These are phyloP conservation scores for Apophysomyces ossiformis DNA, from an alignment of 371 early-diverging fungal genomes.

Conservation along the genomic window DNA sequence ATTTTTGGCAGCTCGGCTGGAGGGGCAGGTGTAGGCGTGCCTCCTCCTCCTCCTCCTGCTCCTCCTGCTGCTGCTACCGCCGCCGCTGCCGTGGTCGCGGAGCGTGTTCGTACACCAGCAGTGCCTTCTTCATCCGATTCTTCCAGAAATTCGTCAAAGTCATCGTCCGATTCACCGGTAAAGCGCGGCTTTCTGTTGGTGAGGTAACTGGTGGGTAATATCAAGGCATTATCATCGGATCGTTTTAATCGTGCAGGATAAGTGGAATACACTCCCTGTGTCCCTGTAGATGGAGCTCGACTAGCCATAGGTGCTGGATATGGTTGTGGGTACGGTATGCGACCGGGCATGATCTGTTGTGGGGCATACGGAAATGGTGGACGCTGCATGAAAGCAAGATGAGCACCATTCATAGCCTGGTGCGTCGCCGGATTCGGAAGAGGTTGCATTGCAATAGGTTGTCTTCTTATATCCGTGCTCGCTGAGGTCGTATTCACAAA, in stretches of 20 bases:
- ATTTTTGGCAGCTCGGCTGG: conserved; percentile 28
- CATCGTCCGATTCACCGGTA: conserved; percentile 36
- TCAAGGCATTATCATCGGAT: conserved; percentile 49
- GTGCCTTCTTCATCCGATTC: conserved; percentile 39
- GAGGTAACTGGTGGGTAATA: conserved; percentile 48
- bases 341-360: conserved; percentile 8
- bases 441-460: conserved; percentile 12
- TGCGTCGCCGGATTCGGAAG: conserved; percentile 7
- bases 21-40: conserved; percentile 12
- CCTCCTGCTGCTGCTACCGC: conserved; percentile 4
- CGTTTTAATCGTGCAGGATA: conserved; percentile 49
- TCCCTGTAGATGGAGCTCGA: conserved; percentile 19
- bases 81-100: conserved; percentile 16
- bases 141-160: conserved; percentile 37
- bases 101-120: conserved; percentile 25
- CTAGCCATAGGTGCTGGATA: conserved; percentile 17
- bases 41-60: too few relatives aligned
- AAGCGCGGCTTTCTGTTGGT: conserved; percentile 37
- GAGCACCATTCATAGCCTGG: not conserved
- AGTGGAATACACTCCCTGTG: conserved; percentile 49
- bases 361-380: conserved; percentile 10
- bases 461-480: conserved; percentile 12
- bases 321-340: conserved; percentile 12
- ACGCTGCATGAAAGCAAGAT: conserved; percentile 14
- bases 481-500: not conserved